Percentiles rank a stretch among this genome's conserved stretches.
Evolutionary conservation across 2,329 filamentous ascomycete species (phyloP).

Genomic region (Verticillium tricorpus): DNA sequence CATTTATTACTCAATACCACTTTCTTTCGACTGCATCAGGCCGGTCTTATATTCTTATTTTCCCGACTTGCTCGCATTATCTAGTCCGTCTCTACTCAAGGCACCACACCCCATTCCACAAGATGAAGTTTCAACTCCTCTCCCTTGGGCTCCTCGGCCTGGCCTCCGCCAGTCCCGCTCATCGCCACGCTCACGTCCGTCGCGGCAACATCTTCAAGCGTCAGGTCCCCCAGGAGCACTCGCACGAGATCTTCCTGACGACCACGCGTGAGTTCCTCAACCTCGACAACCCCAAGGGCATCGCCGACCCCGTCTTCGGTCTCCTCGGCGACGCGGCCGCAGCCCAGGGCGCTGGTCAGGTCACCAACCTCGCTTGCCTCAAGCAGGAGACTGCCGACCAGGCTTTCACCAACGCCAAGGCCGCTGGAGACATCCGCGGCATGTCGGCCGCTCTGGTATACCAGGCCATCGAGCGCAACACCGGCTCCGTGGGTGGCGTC

Average conservation of each 20-base stretch:
- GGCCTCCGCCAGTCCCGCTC: slow-evolving; percentile 2
- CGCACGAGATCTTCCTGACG: slow-evolving; percentile 40
- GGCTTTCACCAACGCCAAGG: slow-evolving; percentile 57
- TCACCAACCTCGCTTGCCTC: slow-evolving; percentile 37
- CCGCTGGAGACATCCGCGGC: slow-evolving; percentile 42
- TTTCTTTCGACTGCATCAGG: not conserved
- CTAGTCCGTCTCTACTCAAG: not conserved
- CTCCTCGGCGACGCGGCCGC: slow-evolving; percentile 48
- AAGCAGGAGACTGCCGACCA: slow-evolving; percentile 50
- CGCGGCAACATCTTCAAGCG: slow-evolving; percentile 16
- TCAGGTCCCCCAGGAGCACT: slow-evolving; percentile 49
- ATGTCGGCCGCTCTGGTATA: slow-evolving; percentile 51
- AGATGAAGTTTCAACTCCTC: slow-evolving; percentile 14
- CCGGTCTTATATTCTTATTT: not conserved
- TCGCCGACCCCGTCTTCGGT: slow-evolving; percentile 43
- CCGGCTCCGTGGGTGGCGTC: slow-evolving; percentile 33
- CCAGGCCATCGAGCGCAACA: slow-evolving; percentile 50
- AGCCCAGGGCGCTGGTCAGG: slow-evolving; percentile 25
- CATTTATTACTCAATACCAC: not conserved
- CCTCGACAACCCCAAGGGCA: slow-evolving; percentile 43
- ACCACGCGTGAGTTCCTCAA: slow-evolving; percentile 34
- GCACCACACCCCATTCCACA: not conserved
- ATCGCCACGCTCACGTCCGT: slow-evolving; percentile 2
- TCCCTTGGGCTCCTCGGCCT: slow-evolving; percentile 8
- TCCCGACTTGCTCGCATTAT: not conserved